These are phyloP conservation scores for Russula sp. DNA, from an alignment of 768 basidiomycete genomes.

Conservation along the genomic window DNA sequence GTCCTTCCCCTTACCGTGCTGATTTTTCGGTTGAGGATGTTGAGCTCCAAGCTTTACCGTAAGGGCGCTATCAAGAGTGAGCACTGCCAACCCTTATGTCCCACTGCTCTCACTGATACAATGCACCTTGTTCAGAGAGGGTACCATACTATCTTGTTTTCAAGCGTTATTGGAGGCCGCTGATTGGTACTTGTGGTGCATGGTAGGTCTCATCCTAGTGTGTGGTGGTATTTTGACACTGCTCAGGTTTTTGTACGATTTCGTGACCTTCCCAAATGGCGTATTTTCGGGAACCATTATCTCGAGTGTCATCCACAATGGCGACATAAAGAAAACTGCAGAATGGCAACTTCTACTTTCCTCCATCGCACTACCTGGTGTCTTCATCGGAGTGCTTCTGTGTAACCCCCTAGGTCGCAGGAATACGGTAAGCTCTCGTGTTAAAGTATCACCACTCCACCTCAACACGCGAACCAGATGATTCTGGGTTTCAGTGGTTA, in stretches of 20 bases:
- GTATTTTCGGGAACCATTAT: constrained; percentile 65
- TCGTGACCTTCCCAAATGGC: constrained; percentile 63
- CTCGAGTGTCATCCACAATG: constrained; percentile 51
- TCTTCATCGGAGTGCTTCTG: constrained; percentile 32
- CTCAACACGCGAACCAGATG: constrained; percentile 36
- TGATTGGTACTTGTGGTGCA: constrained; percentile 68
- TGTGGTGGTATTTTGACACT: neutral
- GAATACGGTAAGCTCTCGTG: constrained; percentile 40
- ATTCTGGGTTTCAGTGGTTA: constrained; percentile 64
- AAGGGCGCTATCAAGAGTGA: constrained; percentile 59
- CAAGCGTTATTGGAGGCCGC: constrained; percentile 56
- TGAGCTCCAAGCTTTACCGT: constrained; percentile 56
- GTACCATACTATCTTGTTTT: constrained; percentile 58
- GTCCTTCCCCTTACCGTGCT: constrained; percentile 60
- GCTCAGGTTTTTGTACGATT: constrained; percentile 63
- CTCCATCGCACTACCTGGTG: constrained; percentile 53
- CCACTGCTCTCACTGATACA: neutral
- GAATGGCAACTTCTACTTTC: constrained; percentile 66
- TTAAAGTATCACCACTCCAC: neutral
- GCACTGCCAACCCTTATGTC: constrained; percentile 10
- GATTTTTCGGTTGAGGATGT: constrained; percentile 65
- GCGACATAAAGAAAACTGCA: constrained; percentile 50
- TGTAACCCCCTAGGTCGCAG: constrained; percentile 50
- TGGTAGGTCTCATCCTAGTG: constrained; percentile 38
- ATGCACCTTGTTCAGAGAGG: constrained; percentile 29